A percentile compares a stretch with the other conserved stretches of the same genome.
phyloP scores from a whole-genome alignment of 352 stramenopile species.

The Phytophthora lateralis region DNA sequence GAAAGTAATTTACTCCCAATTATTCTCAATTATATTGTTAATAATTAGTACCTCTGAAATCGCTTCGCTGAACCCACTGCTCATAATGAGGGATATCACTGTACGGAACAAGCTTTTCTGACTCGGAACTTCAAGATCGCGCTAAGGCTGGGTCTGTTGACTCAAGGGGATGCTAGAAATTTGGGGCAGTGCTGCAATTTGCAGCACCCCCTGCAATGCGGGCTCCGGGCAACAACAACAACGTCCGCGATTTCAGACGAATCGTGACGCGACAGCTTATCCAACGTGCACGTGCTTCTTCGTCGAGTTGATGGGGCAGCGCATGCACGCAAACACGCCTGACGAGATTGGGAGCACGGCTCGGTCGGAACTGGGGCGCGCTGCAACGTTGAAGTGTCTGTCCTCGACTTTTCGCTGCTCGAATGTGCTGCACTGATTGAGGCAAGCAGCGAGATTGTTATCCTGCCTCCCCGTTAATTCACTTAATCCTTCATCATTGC shows the following conservation, averaged over 20 bases:
- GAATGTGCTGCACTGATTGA: slow-evolving; percentile 2
- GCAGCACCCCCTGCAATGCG: slow-evolving; percentile 4
- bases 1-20: no score
- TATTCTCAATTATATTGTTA: no score
- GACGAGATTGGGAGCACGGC: background rate
- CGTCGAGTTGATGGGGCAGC: slow-evolving; percentile 4
- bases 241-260: slow-evolving; percentile 5
- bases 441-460: background rate
- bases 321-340: background rate
- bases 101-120: slow-evolving; percentile 2
- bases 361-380: background rate
- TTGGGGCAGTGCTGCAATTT: slow-evolving; percentile 12
- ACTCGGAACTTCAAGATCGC: slow-evolving; percentile 11
- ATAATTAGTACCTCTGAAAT: no score
- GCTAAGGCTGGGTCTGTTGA: slow-evolving; percentile 5
- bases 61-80: no score
- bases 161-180: slow-evolving; percentile 9
- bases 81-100: no score
- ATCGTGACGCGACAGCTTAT: background rate
- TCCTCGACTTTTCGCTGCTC: slow-evolving; percentile 20
- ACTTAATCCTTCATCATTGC: background rate
- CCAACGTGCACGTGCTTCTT: background rate
- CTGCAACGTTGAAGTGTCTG: slow-evolving; percentile 28
- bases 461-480: background rate
- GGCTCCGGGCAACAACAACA: background rate